Base-by-base conservation (phyloP, 768 basidiomycete genomes). In the Mycena albidolilacea region DNA sequence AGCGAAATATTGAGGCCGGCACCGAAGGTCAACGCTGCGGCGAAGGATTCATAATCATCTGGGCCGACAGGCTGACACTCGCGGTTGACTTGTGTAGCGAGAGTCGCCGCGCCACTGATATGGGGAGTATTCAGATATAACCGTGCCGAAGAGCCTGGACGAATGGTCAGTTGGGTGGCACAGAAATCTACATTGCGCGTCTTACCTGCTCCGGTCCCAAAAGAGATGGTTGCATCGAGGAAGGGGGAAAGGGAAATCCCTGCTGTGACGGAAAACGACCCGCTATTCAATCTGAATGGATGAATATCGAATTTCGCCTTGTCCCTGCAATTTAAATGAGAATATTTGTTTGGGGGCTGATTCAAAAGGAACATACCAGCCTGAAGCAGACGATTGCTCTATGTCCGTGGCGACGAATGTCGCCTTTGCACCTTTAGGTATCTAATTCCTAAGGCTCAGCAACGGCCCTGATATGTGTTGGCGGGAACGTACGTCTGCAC, bases 201-300 rank as follows among this genome's bases (percentile, higher is more conserved):
- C 38, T 48, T 23, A 41, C 64, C 44, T 35, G 58, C 10, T 3
- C 52, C 21, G 0, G 43, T 3, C 0, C 21, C 48, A 12, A 72
- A 19, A 9, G 30, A 19, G 6, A 69, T 19, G 14, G 48, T 58
- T 0, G 72, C 68, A 17, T 65, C 58, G 8, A 69, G 11, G 64
- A 74, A 70, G 11, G 72, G 72, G 5, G 72, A 69, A 15, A 73
- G 72, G 1, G 72, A 60, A 1, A 73, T 7, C 1, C 61, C 64
- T 4, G 63, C 72, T 7, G 57, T 55, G 19, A 38, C 48, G 0
- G 39, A 37, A 23, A 73, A 63, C 35, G 67, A 66, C 1, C 72
- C 72, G n/a, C 57, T 61, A 52, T 73, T 73, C 39, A 73, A 55
- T 30, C 68, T 39, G 64, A 73, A 73, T 1, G 72, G 72, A 61